A percentile compares a stretch with the other conserved stretches of the same genome.
Conservation (phyloP, 768 basidiomycete genomes). For the Scleroderma bovista region DNA sequence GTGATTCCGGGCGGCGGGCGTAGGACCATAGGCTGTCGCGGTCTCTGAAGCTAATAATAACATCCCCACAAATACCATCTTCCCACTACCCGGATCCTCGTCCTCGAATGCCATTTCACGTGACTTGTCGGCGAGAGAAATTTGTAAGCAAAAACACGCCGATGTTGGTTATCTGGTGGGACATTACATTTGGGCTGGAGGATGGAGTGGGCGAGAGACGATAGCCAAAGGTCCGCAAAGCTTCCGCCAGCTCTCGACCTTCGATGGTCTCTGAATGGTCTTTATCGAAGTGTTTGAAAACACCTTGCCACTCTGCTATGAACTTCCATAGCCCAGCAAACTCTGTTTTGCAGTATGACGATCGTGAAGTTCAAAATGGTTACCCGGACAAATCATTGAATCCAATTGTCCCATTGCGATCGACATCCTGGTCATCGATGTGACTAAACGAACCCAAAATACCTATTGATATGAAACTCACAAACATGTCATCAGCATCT, state of each 20-base stretch:
- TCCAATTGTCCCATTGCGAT: conserved; percentile 76
- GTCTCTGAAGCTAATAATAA: conserved; percentile 52
- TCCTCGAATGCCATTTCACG: too few relatives aligned
- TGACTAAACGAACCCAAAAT: neutral
- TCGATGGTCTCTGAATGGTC: conserved; percentile 81
- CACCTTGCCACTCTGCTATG: conserved; percentile 79
- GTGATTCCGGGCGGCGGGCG: conserved; percentile 77
- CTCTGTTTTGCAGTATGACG: conserved; percentile 36
- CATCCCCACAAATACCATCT: neutral
- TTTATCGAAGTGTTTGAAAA: conserved; percentile 76
- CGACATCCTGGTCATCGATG: conserved; percentile 50
- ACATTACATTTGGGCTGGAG: conserved; percentile 79
- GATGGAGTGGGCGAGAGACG: conserved; percentile 56
- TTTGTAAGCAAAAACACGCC: too few relatives aligned
- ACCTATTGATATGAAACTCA: conserved; percentile 30
- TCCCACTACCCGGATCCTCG: too few relatives aligned
- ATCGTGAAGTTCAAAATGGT: neutral
- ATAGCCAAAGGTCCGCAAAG: conserved; percentile 78
- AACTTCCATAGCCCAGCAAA: conserved; percentile 83
- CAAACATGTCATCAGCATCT: conserved; percentile 86
- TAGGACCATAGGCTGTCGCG: conserved; percentile 49
- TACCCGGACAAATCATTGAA: conserved; percentile 46
- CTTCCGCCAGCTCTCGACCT: conserved; percentile 63
- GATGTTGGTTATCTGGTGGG: too few relatives aligned
- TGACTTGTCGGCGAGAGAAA: too few relatives aligned